Base-by-base conservation (phyloP, 176 grass and related monocot genomes). In the Oryza longistaminata region DNA sequence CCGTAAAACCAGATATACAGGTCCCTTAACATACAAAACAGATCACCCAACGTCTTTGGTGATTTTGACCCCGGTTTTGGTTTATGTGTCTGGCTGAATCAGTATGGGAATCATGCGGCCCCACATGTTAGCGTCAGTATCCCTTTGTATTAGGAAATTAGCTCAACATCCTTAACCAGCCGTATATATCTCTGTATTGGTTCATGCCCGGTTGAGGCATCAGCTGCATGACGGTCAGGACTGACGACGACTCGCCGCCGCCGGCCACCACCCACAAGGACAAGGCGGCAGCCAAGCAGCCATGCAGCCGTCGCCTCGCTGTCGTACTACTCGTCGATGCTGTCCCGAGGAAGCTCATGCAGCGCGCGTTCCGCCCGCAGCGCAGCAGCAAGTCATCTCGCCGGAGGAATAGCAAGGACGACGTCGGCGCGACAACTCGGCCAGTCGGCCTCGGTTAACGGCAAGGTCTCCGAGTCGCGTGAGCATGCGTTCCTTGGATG, bases 271-370 rank as follows among this genome's bases (percentile, higher is more conserved):
- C 82, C 15, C 77, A 78, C 9, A 70, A 15, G 17, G 81, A 45
- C 66, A 82, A 33, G 74, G 1, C 40, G 34, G 34, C 29, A 43
- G 12, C 46, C 67, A 78, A 79, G 75, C 25, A 31, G 26, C 26
- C 26, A 27, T 27, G 26, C 26, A 27, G 29, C 29, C 29, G 29
- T 31, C 29, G 29, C 29, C 29, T 31, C 44, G 6, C 29, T 76
- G 27, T 81, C 83, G 33, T 73, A 33, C 44, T 87, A 83, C 80
- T 24, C 70, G 50, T 70, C 81, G 40, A 10, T 80, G 42, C 69
- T 70, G 65, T 83, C 81, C 89, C 89, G 13, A 70, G 76, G 52
- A 61, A 82, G 70, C 70, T 91, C 22, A 84, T 91, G 89, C 89
- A 87, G 81, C 70, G 89, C 12, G 85, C 76, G 29, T 86, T 81